A percentile compares a stretch with the other conserved stretches of the same genome.
phyloP scores from a whole-genome alignment of 768 basidiomycete species.

The Leccinum boreale region DNA sequence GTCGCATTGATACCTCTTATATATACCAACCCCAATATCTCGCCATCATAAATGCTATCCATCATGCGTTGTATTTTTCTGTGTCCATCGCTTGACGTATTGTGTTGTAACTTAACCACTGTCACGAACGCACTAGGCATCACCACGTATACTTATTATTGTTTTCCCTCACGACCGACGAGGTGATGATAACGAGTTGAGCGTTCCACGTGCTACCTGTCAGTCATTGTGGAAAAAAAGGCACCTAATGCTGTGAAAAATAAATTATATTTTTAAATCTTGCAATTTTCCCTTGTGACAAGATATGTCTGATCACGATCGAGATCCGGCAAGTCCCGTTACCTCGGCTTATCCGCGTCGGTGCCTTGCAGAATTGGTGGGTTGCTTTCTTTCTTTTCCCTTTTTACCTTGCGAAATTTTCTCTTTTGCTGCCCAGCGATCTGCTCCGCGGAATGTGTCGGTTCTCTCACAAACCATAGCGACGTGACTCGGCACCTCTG shows the following conservation, averaged over 20 bases:
- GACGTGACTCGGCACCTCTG: constrained; percentile 1
- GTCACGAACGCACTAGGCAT: neutral
- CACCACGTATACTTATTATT: constrained; percentile 12
- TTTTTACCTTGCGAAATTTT: neutral
- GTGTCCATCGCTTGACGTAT: constrained; percentile 9
- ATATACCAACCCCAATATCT: constrained; percentile 18
- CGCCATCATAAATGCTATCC: constrained; percentile 21
- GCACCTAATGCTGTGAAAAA: neutral
- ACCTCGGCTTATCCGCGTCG: constrained; percentile 14
- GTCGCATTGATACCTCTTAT: constrained; percentile 20
- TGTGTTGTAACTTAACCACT: constrained; percentile 12
- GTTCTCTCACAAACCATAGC: constrained; percentile 13
- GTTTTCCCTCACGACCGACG: constrained; percentile 4
- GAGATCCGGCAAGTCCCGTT: constrained; percentile 22
- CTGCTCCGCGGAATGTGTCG: neutral
- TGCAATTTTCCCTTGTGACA: constrained; percentile 2
- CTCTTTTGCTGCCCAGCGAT: neutral
- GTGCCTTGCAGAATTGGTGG: constrained; percentile 18
- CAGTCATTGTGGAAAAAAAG: constrained; percentile 4
- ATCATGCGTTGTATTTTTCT: constrained; percentile 22
- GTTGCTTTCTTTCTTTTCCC: neutral
- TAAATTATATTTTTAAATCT: constrained; percentile 2
- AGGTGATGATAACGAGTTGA: constrained; percentile 8
- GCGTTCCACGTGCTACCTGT: constrained; percentile 12
- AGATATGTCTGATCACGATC: constrained; percentile 18